Evolutionary conservation across 1,139 yeast genomes (phyloP).

Genomic region (Hyphopichia khmerensis): DNA sequence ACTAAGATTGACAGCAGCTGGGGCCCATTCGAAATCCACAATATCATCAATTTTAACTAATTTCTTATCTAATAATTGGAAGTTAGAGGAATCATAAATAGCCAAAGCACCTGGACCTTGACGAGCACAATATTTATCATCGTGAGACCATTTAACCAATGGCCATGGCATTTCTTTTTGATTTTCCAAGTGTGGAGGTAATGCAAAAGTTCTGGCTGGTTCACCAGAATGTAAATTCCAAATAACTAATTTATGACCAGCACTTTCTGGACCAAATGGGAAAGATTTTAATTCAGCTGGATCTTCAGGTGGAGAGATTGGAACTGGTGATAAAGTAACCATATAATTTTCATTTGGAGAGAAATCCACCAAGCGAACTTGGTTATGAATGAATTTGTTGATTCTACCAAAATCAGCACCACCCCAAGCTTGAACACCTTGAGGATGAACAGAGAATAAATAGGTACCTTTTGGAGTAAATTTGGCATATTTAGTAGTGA

Average conservation of each 20-base stretch:
- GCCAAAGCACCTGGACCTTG: conserved; percentile 92
- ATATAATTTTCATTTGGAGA: conserved; percentile 90
- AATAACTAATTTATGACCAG: conserved; percentile 90
- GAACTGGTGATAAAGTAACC: conserved; percentile 87
- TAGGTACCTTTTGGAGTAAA: conserved; percentile 95
- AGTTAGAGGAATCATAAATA: conserved; percentile 66
- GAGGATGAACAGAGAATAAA: conserved; percentile 84
- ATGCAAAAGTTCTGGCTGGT: conserved; percentile 86
- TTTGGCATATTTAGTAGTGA: conserved; percentile 85
- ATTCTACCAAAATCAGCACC: conserved; percentile 76
- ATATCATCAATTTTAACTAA: conserved; percentile 81
- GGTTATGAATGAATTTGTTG: conserved; percentile 82
- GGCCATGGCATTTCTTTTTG: conserved; percentile 92
- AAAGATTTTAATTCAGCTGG: conserved; percentile 61
- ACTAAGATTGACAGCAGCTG: conserved; percentile 73
- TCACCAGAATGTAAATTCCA: conserved; percentile 90
- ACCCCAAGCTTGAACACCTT: conserved; percentile 97
- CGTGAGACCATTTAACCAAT: conserved; percentile 91
- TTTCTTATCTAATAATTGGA: conserved; percentile 78
- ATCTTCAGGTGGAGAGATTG: conserved; percentile 70
- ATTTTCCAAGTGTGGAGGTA: conserved; percentile 73
- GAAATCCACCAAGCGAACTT: conserved; percentile 85
- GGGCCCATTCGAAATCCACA: conserved; percentile 94
- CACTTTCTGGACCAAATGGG: conserved; percentile 86
- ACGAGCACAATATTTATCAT: conserved; percentile 94